Evolutionary conservation across 768 basidiomycete species (phyloP).

Genomic region (Tylopilus balloui): DNA sequence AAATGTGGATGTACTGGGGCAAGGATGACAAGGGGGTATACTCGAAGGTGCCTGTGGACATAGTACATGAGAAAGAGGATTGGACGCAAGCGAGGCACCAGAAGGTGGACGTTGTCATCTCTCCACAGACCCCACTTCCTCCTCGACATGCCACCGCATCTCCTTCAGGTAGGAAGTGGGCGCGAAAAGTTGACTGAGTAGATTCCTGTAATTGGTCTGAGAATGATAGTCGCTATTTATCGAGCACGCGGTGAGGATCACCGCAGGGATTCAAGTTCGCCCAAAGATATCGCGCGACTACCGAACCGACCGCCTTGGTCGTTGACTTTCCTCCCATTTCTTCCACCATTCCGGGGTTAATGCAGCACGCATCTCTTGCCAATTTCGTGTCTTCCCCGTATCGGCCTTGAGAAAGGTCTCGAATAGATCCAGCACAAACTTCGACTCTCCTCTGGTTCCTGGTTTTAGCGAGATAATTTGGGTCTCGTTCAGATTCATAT

Average conservation of each 20-base stretch:
- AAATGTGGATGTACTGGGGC: conserved; percentile 85
- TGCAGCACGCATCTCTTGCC: conserved; percentile 23
- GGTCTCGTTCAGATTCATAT: conserved; percentile 14
- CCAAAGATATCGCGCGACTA: neutral
- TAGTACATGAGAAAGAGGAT: conserved; percentile 27
- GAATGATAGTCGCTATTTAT: conserved; percentile 20
- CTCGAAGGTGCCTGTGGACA: conserved; percentile 16
- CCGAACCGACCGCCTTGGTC: conserved; percentile 2
- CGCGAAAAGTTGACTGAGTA: conserved; percentile 65
- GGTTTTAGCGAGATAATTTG: conserved; percentile 10
- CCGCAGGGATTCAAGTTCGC: neutral
- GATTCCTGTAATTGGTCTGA: conserved; percentile 14
- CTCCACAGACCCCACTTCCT: conserved; percentile 39
- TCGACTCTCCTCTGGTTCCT: conserved; percentile 9
- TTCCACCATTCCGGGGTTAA: conserved; percentile 29
- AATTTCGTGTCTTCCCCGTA: conserved; percentile 15
- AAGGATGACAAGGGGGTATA: conserved; percentile 37
- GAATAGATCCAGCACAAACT: conserved; percentile 17
- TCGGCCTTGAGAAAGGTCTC: conserved; percentile 26
- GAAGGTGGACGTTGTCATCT: conserved; percentile 42
- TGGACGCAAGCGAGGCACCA: conserved; percentile 25
- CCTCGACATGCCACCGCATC: conserved; percentile 40
- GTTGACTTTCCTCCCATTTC: conserved; percentile 27
- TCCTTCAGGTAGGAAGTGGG: conserved; percentile 61
- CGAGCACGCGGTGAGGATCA: neutral